phyloP scores from a whole-genome alignment of 768 basidiomycete species.

The Sporobolomyces phaffii region DNA sequence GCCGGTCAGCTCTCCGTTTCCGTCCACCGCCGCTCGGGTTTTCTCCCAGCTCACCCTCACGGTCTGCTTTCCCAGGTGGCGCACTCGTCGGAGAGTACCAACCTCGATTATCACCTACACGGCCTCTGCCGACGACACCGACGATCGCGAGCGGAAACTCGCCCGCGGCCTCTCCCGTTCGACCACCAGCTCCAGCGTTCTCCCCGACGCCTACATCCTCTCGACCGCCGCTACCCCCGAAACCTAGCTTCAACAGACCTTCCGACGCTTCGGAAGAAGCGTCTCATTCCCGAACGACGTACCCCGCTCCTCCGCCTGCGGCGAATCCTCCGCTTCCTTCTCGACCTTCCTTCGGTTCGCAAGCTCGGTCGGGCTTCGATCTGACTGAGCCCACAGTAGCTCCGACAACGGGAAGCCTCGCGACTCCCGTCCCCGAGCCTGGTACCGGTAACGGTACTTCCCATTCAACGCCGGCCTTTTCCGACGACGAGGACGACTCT shows the following conservation, averaged over 20 bases:
- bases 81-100: slow-evolving; percentile 31
- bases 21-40: background rate
- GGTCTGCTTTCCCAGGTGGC: background rate
- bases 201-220: slow-evolving; percentile 6
- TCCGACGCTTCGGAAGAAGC: too few relatives aligned
- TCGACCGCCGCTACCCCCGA: background rate
- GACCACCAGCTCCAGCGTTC: background rate
- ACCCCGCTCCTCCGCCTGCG: background rate
- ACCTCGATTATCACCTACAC: background rate
- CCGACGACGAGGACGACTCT: background rate
- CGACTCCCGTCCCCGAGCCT: too few relatives aligned
- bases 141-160: background rate
- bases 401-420: background rate
- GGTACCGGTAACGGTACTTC: background rate
- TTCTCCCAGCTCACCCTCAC: background rate
- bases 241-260: slow-evolving; percentile 1
- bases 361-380: background rate
- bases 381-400: too few relatives aligned
- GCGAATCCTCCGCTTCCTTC: background rate
- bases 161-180: background rate
- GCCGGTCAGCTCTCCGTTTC: slow-evolving; percentile 9
- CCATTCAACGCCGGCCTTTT: background rate
- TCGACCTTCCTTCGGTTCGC: background rate
- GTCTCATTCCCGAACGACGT: too few relatives aligned
- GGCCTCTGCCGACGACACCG: background rate